These are phyloP conservation scores for Elongisporangium undulatum DNA, from an alignment of 352 stramenopile species.

Conservation along the genomic window DNA sequence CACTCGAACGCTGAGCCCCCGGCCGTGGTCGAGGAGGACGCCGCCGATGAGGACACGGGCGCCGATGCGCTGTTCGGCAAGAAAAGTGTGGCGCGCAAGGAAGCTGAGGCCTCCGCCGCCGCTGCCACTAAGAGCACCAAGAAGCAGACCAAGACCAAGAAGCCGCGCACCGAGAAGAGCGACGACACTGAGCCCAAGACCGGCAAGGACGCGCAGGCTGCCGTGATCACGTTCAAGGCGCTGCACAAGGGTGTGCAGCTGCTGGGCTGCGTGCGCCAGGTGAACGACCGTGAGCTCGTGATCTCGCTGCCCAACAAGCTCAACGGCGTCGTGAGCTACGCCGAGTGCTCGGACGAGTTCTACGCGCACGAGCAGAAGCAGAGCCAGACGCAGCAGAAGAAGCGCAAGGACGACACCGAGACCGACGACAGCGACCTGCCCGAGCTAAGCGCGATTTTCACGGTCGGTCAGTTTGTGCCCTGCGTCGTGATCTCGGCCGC, in stretches of 20 bases:
- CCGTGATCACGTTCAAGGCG: conserved; percentile 62
- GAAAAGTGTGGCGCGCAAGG: conserved; percentile 35
- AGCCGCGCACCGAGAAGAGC: conserved; percentile 8
- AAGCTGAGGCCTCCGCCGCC: conserved; percentile 14
- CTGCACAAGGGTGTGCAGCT: conserved; percentile 70
- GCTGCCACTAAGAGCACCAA: conserved; percentile 21
- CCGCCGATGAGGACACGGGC: conserved; percentile 11
- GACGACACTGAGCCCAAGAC: conserved; percentile 19
- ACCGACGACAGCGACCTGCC: conserved; percentile 32
- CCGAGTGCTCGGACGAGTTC: conserved; percentile 83
- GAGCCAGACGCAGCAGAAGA: conserved; percentile 13
- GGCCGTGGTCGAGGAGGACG: conserved; percentile 20
- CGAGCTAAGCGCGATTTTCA: conserved; percentile 55
- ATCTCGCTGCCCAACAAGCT: conserved; percentile 93
- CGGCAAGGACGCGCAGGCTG: conserved; percentile 24
- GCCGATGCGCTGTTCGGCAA: conserved; percentile 78
- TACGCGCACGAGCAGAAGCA: conserved; percentile 21
- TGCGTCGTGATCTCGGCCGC: conserved; percentile 70
- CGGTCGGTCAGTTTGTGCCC: conserved; percentile 79
- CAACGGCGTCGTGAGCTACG: conserved; percentile 84
- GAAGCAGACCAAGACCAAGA: conserved; percentile 27
- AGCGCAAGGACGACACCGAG: conserved; percentile 17
- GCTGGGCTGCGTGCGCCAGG: conserved; percentile 87
- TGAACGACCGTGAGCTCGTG: conserved; percentile 80
- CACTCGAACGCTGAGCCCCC: conserved; percentile 17